Evolutionary conservation across 1,284 basidiomycete genomes (phyloP).

Genomic region (Pisolithus thermaeus): DNA sequence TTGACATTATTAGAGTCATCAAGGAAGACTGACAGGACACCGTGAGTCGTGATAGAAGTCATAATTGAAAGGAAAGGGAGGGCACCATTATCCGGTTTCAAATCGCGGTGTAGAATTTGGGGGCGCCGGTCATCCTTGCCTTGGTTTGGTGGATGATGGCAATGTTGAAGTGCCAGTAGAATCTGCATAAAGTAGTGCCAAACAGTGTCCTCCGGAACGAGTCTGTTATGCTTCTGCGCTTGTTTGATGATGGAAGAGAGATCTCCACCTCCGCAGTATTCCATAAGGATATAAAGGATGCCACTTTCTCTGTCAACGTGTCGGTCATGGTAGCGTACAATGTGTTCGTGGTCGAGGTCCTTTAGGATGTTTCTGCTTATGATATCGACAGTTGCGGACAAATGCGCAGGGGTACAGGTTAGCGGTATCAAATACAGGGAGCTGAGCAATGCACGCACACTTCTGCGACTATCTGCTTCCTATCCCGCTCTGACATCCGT

Average conservation of each 20-base stretch:
- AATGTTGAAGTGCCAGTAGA: constrained; percentile 84
- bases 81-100: constrained; percentile 96
- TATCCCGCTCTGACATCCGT: constrained; percentile 87
- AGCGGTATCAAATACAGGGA: neutral
- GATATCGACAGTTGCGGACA: neutral
- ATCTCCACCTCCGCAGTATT: constrained; percentile 94
- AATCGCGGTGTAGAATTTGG: constrained; percentile 88
- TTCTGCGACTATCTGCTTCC: constrained; percentile 96
- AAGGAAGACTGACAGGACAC: constrained; percentile 62
- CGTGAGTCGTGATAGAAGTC: constrained; percentile 5
- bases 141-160: constrained; percentile 72
- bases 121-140: constrained; percentile 46
- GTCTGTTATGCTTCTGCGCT: constrained; percentile 58
- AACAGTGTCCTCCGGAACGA: constrained; percentile 85
- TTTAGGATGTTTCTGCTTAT: constrained; percentile 84
- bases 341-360: constrained; percentile 90
- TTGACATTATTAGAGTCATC: constrained; percentile 79
- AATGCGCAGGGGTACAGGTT: neutral
- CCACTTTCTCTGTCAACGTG: constrained; percentile 88
- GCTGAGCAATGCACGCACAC: constrained; percentile 57
- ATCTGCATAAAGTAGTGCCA: constrained; percentile 97
- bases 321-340: constrained; percentile 90
- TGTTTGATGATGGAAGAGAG: constrained; percentile 82
- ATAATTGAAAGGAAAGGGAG: constrained; percentile 2
- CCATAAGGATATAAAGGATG: constrained; percentile 94